Evolutionary conservation across 78 protist genomes (phyloP).

Genomic region (Dictyostelium capitatum): DNA sequence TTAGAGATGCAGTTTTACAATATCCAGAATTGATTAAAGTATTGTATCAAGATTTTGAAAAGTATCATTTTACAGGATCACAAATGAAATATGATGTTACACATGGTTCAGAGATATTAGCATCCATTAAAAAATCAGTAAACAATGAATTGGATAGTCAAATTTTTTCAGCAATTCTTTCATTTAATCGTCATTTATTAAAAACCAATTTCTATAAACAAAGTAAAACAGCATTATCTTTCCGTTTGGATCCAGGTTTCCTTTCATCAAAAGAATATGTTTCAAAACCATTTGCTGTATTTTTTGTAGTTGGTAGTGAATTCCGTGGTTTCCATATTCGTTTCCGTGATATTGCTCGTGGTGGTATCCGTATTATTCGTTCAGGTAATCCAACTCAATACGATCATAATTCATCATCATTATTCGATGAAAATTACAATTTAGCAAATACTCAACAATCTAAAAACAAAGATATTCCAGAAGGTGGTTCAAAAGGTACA

Average conservation of each 20-base stretch:
- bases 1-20: conserved; percentile 56
- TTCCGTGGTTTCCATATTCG: conserved; percentile 95
- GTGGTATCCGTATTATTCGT: conserved; percentile 92
- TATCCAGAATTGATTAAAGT: conserved; percentile 43
- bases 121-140: conserved; percentile 47
- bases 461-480: conserved; percentile 96
- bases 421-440: conserved; percentile 92
- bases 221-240: conserved; percentile 87
- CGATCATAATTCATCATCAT: conserved; percentile 62
- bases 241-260: conserved; percentile 93
- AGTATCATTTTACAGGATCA: conserved; percentile 6
- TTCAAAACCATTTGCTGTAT: conserved; percentile 86
- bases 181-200: conserved; percentile 64
- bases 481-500: conserved; percentile 94
- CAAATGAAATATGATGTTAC: conserved; percentile 28
- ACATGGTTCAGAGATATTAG: conserved; percentile 49
- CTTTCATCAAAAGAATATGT: conserved; percentile 66
- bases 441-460: conserved; percentile 93
- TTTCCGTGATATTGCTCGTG: conserved; percentile 93
- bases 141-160: conserved; percentile 70
- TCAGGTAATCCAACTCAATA: conserved; percentile 73
- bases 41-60: conserved; percentile 56
- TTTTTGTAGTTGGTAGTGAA: conserved; percentile 88
- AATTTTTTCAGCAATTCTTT: conserved; percentile 54
- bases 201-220: conserved; percentile 90